Evolutionary conservation across 2,329 filamentous ascomycete species (phyloP), one percentile per base, ranked within the genome.

Genomic region (Hypoxylon sp.): DNA sequence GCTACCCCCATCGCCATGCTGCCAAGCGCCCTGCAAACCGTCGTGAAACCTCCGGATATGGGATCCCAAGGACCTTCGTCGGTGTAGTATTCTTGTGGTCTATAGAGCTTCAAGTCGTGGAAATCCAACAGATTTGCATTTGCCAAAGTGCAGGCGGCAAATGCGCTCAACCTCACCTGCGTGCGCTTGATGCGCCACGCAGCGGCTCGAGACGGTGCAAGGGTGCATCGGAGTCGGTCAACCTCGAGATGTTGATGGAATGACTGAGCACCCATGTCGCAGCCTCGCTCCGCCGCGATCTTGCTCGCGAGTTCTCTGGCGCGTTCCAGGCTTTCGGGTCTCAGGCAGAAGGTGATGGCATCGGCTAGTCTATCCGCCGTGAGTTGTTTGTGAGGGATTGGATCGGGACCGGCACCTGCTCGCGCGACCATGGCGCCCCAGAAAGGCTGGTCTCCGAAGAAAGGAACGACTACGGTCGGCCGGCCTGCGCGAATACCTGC

Each of bases 381-480:
- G 40, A 95, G 80, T 31, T 89, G 83, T 71, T 91, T 91, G 77
- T 91, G 88, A 0, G 90, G 90, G 54, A 94, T 89, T 0, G 92
- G 91, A 0, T 84, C 80, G 0, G 92, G 92, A 0, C 92, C 92
- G 4, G 92, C 92, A 10, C 91, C 91, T 5, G 92, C 91, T 64
- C 84, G 86, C 0, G 90, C 86, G 42, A 94, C 88, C 86, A 95
- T 94, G 8, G 89, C 85, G 6, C 92, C 92, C 92, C 92, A 95
- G 75, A 95, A 95, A 0, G 91, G 91, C 78, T 95, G 92, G 73
- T 95, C 92, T 1, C 92, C 92, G 75, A 95, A 97, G 82, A 97
- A 97, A 0, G 94, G 94, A 0, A 97, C 90, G 2, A 97, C 86
- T 1, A 96, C 88, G 0, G 94, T 97, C 1, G 94, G 94, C 60